These are phyloP conservation scores for Penicillium samsonianum DNA, from an alignment of 495 filamentous ascomycete genomes.

Conservation along the genomic window DNA sequence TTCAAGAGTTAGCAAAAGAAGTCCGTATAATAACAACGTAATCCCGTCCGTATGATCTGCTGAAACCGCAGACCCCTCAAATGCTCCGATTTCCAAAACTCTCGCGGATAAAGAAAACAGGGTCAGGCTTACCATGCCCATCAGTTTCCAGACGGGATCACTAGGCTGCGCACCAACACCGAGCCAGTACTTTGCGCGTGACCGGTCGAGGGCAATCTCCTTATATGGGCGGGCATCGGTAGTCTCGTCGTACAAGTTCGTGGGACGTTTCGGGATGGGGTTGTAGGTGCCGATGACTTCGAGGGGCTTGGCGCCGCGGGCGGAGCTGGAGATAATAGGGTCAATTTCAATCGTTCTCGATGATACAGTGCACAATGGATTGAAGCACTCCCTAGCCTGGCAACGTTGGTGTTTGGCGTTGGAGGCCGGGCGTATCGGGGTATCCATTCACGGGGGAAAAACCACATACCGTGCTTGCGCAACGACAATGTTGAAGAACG, in stretches of 20 bases:
- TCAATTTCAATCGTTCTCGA: background rate
- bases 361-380: background rate
- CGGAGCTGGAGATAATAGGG: slow-evolving; percentile 45
- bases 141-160: slow-evolving; percentile 81
- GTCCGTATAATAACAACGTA: background rate
- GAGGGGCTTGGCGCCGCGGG: slow-evolving; percentile 80
- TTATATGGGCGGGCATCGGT: slow-evolving; percentile 67
- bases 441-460: slow-evolving; percentile 5
- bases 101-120: background rate
- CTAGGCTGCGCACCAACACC: slow-evolving; percentile 95
- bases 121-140: slow-evolving; percentile 70
- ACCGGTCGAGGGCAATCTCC: slow-evolving; percentile 82
- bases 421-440: slow-evolving; percentile 6
- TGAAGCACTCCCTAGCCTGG: background rate
- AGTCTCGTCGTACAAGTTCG: slow-evolving; percentile 62
- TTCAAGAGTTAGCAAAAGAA: slow-evolving; percentile 4
- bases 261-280: slow-evolving; percentile 71
- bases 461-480: slow-evolving; percentile 81
- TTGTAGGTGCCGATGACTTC: slow-evolving; percentile 97
- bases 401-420: background rate
- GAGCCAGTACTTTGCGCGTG: slow-evolving; percentile 89
- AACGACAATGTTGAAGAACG: slow-evolving; percentile 97
- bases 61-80: background rate
- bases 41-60: background rate
- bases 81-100: background rate